Evolutionary conservation across 148 eudicot species (phyloP).

Genomic region (Rhododendron griersonianum): DNA sequence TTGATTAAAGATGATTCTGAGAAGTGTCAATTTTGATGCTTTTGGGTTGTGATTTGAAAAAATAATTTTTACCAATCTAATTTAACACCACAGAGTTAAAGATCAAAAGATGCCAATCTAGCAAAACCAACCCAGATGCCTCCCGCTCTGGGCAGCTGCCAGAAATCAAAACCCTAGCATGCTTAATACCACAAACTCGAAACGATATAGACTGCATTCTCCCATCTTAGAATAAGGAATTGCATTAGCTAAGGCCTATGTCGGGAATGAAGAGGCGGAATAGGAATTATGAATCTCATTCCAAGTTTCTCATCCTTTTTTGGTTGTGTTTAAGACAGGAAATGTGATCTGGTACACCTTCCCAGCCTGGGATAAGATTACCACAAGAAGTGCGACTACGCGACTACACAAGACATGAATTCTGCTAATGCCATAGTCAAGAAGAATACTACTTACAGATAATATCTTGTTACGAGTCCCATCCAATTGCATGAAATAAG

Average conservation of each 20-base stretch:
- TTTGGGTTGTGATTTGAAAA: background rate
- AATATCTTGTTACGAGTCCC: conserved; percentile 91
- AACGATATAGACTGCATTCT: background rate
- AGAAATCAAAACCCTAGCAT: background rate
- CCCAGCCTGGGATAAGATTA: background rate
- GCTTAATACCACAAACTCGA: background rate
- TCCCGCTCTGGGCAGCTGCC: background rate
- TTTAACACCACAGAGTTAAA: background rate
- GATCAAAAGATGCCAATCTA: background rate
- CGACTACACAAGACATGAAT: background rate
- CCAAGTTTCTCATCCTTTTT: background rate
- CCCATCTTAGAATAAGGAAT: background rate
- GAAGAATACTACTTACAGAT: conserved; percentile 56
- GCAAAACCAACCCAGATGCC: background rate
- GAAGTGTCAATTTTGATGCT: background rate
- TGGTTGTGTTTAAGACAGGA: background rate
- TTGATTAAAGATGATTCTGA: background rate
- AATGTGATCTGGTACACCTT: background rate
- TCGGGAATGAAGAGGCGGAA: background rate
- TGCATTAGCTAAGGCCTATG: background rate
- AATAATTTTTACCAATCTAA: background rate
- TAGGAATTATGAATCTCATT: background rate
- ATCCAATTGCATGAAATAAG: conserved; percentile 96
- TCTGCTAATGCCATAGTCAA: background rate
- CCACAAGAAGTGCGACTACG: background rate